Percentiles rank a stretch among this genome's conserved stretches.
Evolutionary conservation across 2,329 filamentous ascomycete species (phyloP).

Genomic region (Arthrobotrys sinensis): DNA sequence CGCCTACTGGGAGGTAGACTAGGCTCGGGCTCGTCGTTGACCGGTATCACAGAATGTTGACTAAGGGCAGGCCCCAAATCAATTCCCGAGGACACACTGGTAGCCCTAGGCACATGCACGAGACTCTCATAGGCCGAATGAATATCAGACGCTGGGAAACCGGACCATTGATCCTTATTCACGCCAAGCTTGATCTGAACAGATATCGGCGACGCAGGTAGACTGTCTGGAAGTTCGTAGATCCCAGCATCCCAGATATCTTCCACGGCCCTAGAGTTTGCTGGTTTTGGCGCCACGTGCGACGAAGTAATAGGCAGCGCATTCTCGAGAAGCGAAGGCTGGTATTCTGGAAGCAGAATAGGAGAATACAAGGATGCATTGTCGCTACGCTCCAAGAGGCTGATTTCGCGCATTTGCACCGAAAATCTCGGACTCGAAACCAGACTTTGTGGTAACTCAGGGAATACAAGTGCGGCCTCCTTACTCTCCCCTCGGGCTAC

Average conservation of each 20-base stretch:
- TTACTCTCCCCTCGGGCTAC: background rate
- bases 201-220: constrained; percentile 20
- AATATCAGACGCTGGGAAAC: constrained; percentile 9
- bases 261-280: background rate
- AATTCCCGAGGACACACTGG: background rate
- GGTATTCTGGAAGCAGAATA: background rate
- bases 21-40: background rate
- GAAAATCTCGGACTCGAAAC: background rate
- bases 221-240: constrained; percentile 27
- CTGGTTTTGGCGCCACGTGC: background rate
- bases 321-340: background rate
- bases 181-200: background rate
- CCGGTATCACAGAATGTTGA: background rate
- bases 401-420: background rate
- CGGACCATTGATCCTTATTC: background rate
- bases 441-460: constrained; percentile 1
- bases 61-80: background rate
- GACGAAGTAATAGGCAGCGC: background rate
- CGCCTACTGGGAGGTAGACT: constrained; percentile 15
- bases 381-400: background rate
- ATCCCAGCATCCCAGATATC: background rate
- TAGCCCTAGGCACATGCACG: background rate
- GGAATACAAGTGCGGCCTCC: background rate
- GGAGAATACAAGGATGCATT: background rate
- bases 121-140: constrained; percentile 17